A percentile compares a stretch with the other conserved stretches of the same genome.
phyloP scores from a whole-genome alignment of 345 rosid genomes.

The Chamaenerion angustifolium region DNA sequence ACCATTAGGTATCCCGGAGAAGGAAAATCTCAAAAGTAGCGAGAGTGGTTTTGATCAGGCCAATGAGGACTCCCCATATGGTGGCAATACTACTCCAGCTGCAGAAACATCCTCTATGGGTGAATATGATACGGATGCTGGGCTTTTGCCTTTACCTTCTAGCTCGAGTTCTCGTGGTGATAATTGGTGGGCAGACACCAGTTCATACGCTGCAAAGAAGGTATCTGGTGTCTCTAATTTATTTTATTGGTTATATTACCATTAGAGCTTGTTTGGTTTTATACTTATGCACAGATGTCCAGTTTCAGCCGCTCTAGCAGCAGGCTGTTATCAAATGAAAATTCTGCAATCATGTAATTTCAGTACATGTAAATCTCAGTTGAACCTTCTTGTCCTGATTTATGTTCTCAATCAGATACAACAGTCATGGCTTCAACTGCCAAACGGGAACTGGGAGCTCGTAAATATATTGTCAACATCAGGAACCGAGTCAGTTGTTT shows the following conservation, averaged over 20 bases:
- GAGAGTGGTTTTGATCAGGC: constrained; percentile 18
- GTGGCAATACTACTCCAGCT: constrained; percentile 17
- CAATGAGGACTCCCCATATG: constrained; percentile 79
- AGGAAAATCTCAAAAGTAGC: constrained; percentile 19
- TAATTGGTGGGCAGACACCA: constrained; percentile 67
- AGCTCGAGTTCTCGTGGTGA: constrained; percentile 32
- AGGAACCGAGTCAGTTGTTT: constrained; percentile 54
- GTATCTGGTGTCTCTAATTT: constrained; percentile 21
- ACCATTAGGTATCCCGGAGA: constrained; percentile 25
- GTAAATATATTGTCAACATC: constrained; percentile 56
- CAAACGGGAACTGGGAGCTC: constrained; percentile 82
- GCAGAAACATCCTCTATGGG: constrained; percentile 36
- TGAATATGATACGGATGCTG: constrained; percentile 38
- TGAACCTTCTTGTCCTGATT: constrained; percentile 6
- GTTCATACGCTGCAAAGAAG: constrained; percentile 60
- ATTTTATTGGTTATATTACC: neutral
- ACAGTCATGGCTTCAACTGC: constrained; percentile 79
- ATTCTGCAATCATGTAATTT: neutral
- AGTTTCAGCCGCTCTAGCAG: no score
- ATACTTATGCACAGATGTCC: no score
- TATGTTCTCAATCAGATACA: constrained; percentile 45
- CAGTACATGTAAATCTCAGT: neutral
- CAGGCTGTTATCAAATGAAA: no score
- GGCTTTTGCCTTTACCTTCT: constrained; percentile 31
- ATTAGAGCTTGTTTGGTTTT: no score